Base-by-base conservation (phyloP, 306 rosid species). In the Crotalaria pallida region DNA sequence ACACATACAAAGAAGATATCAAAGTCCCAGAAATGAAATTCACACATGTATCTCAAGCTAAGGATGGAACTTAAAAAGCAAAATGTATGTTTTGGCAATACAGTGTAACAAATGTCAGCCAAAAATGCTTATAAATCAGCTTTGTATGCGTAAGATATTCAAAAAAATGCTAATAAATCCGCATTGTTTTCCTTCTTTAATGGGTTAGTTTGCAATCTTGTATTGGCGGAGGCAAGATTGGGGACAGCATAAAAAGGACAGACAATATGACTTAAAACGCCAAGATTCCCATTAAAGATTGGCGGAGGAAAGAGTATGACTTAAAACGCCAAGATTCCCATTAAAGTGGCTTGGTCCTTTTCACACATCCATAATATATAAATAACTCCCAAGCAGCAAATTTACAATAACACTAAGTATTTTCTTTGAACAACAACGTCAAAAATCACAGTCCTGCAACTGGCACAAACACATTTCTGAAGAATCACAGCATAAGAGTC, bases 41-140 rank as follows among this genome's bases (percentile, higher is more conserved):
- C 43, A 27, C 29, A 43, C 65, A 7, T 15, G 58, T 27, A 72
- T 67, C 71, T 44, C 51, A 21, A 43, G 19, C 59, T 41, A 41
- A 71, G n/a, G 15, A 31, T 57, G 24, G 29, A 45, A 41, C 31
- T 44, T 47, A 29, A 50, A 80, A 70, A 21, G 66, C 31, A 70
- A 49, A 75, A 16, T 29, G 34, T 29, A 29, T 29, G 40, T 58
- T 44, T 23, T 51, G 56, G 19, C 34, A 41, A 13, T 17, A 67
- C 62, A 33, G 43, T 79, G 65, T 50, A 48, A 58, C 58, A 44
- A 70, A 53, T 67, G 45, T 73, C 72, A 53, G 40, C 61, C 64
- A 65, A 65, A 23, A 43, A 17, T 23, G 41, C 58, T 27, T 22
- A 58, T 19, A 63, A 41, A 16, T 70, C 45, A 65, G 31, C 79